Conservation (phyloP, 2,329 filamentous ascomycete species). For the Monosporascus ibericus region DNA sequence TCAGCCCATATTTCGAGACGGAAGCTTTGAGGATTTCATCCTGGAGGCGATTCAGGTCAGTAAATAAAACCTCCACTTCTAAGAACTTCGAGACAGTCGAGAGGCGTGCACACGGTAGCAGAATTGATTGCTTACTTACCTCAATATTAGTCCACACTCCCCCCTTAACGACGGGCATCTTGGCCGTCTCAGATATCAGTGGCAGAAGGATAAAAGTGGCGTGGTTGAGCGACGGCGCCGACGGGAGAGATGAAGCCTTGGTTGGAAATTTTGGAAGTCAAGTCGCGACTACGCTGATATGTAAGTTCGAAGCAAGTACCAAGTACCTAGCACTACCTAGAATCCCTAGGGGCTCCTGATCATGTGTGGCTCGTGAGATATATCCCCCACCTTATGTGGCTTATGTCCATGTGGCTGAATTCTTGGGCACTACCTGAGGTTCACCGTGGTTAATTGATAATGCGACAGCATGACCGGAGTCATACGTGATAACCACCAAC, state of each 20-base stretch:
- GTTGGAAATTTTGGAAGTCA: not conserved
- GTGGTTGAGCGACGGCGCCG: not conserved
- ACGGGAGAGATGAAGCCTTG: not conserved
- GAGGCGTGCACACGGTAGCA: not conserved
- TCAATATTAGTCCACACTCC: conserved; percentile 69
- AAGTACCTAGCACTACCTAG: not conserved
- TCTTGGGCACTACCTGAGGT: no score
- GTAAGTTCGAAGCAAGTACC: not conserved
- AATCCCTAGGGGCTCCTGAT: not conserved
- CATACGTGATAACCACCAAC: no score
- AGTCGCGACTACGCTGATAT: not conserved
- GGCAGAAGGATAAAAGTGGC: conserved; percentile 1
- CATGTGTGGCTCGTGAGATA: not conserved
- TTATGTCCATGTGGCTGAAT: not conserved
- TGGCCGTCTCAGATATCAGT: conserved; percentile 16
- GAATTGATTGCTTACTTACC: not conserved
- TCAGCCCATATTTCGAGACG: conserved; percentile 89
- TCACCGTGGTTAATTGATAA: no score
- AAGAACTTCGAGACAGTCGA: not conserved
- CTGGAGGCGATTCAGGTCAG: conserved; percentile 28
- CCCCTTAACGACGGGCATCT: conserved; percentile 68
- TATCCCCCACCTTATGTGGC: not conserved
- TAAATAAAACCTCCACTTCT: not conserved
- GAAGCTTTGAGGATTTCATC: conserved; percentile 97
- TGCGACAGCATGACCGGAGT: no score